Percentiles rank a stretch among this genome's conserved stretches.
phyloP scores from a whole-genome alignment of 208 protist species.

The Crithidia acanthocephali region DNA sequence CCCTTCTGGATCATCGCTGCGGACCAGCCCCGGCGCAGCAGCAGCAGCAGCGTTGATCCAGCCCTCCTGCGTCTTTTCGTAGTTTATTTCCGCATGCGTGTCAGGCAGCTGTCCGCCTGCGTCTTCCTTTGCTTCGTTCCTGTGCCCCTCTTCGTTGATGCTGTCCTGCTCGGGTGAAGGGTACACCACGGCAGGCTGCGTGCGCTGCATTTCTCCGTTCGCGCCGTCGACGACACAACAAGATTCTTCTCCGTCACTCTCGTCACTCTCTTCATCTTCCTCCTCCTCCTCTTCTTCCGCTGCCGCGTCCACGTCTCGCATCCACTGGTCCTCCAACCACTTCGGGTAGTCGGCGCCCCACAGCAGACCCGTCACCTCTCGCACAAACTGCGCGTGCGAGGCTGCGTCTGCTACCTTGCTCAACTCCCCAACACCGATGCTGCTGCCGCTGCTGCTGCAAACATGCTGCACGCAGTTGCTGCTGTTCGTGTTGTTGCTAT shows the following conservation, averaged over 20 bases:
- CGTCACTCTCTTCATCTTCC: not conserved
- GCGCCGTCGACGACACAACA: too few relatives aligned
- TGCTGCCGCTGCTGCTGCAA: not conserved
- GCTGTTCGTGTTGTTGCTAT: not conserved
- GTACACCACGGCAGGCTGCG: too few relatives aligned
- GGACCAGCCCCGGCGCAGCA: too few relatives aligned
- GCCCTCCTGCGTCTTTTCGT: too few relatives aligned
- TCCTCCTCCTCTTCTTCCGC: constrained; percentile 18
- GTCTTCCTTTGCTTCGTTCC: too few relatives aligned
- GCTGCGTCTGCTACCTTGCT: not conserved
- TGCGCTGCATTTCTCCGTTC: not conserved
- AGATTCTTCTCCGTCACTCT: not conserved
- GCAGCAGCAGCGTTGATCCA: too few relatives aligned
- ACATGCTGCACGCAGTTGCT: too few relatives aligned
- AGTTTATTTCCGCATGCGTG: too few relatives aligned
- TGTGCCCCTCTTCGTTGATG: too few relatives aligned
- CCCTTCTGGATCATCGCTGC: too few relatives aligned
- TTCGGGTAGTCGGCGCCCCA: constrained; percentile 31
- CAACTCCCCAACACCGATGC: not conserved
- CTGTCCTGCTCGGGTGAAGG: too few relatives aligned
- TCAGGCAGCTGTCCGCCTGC: too few relatives aligned
- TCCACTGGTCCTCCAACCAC: constrained; percentile 32
- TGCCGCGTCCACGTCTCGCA: constrained; percentile 14
- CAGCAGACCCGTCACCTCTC: constrained; percentile 23
- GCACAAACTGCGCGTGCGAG: constrained; percentile 22